Conservation (phyloP, 495 filamentous ascomycete species). For the Tuber indicum region DNA sequence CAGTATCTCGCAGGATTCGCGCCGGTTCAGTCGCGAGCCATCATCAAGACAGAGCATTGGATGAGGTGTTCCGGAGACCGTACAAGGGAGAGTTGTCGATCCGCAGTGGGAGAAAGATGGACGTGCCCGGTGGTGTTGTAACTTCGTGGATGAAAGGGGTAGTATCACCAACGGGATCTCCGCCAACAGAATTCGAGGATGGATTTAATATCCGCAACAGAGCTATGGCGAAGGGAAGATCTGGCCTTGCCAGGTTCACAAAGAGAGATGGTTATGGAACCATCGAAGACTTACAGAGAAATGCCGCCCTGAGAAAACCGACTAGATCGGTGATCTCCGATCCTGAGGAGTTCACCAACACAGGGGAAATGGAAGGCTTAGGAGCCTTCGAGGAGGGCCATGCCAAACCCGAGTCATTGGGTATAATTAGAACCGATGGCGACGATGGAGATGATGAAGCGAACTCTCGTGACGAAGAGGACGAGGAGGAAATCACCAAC, state of each 20-base stretch:
- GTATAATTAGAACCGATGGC: conserved; percentile 56
- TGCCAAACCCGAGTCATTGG: background rate
- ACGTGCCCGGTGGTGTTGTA: conserved; percentile 53
- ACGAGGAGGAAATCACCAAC: conserved; percentile 45
- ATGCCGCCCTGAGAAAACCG: conserved; percentile 23
- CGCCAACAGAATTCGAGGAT: conserved; percentile 31
- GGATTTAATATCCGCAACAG: conserved; percentile 19
- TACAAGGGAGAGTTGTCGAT: conserved; percentile 45
- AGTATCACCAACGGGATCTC: conserved; percentile 39
- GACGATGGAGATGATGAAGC: conserved; percentile 81
- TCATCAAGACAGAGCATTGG: conserved; percentile 83
- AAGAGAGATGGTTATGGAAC: conserved; percentile 21
- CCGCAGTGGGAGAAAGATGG: conserved; percentile 45
- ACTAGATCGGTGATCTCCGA: conserved; percentile 54
- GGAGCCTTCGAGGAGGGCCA: conserved; percentile 21
- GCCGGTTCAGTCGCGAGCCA: conserved; percentile 40
- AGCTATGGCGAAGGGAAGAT: conserved; percentile 18
- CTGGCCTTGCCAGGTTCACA: background rate
- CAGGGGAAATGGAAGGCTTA: conserved; percentile 29
- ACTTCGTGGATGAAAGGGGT: conserved; percentile 62
- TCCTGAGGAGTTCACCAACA: conserved; percentile 49
- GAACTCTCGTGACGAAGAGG: conserved; percentile 66
- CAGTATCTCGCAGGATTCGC: conserved; percentile 34
- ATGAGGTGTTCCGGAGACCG: conserved; percentile 75
- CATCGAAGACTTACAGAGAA: conserved; percentile 25